phyloP scores from a whole-genome alignment of 805 yeast species.

The Candida maris region DNA sequence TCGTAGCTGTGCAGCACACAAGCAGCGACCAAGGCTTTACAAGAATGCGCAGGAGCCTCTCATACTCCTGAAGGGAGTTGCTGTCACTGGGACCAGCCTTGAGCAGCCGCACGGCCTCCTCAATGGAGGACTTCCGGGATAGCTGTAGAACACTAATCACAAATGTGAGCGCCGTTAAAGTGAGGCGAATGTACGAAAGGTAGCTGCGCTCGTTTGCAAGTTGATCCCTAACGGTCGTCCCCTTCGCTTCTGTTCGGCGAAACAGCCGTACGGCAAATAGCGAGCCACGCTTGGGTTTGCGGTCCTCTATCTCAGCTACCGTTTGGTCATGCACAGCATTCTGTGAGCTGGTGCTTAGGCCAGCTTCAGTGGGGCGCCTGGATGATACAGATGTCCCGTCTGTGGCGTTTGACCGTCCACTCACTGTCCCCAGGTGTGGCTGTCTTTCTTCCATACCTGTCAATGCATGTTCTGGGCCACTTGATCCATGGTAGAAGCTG shows the following conservation, averaged over 20 bases:
- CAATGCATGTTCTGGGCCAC: too few relatives aligned
- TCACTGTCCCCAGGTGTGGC: too few relatives aligned
- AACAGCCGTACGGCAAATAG: conserved; percentile 3
- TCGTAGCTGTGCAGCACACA: conserved; percentile 8
- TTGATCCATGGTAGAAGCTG: too few relatives aligned
- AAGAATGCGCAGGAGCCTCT: conserved; percentile 5
- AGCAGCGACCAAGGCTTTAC: conserved; percentile 16
- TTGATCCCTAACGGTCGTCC: conserved; percentile 44
- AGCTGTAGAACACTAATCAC: conserved; percentile 42
- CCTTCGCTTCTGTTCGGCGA: conserved; percentile 31
- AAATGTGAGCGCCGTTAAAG: conserved; percentile 37
- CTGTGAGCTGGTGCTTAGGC: too few relatives aligned
- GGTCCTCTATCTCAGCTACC: too few relatives aligned
- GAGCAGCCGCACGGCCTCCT: conserved; percentile 4
- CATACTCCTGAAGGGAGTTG: conserved; percentile 2
- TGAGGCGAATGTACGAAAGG: conserved; percentile 44
- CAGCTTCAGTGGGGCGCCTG: too few relatives aligned
- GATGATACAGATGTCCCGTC: too few relatives aligned
- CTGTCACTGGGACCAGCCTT: not conserved
- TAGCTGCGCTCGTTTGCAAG: conserved; percentile 49
- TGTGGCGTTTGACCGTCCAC: too few relatives aligned
- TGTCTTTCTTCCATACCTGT: too few relatives aligned
- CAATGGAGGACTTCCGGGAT: conserved; percentile 29
- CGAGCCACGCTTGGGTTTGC: too few relatives aligned
- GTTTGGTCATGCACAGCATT: too few relatives aligned